phyloP scores from a whole-genome alignment of 306 rosid genomes.

The Medicago ruthenica region DNA sequence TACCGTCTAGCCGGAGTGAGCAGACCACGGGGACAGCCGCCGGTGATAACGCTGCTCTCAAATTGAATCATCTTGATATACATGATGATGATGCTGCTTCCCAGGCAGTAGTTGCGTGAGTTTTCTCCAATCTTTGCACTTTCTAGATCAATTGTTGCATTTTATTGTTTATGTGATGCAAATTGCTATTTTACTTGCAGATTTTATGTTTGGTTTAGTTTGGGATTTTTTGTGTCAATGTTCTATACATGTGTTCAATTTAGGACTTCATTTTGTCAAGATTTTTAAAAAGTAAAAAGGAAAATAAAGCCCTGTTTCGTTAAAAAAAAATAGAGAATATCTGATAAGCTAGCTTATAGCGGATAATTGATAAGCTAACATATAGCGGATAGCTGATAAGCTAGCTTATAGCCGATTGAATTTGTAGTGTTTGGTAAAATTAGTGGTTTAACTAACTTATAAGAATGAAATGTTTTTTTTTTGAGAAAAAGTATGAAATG shows the following conservation, averaged over 20 bases:
- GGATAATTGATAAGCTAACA: too few relatives aligned
- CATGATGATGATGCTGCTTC: constrained; percentile 89
- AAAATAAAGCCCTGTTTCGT: too few relatives aligned
- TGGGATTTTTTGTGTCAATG: neutral
- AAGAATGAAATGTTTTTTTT: too few relatives aligned
- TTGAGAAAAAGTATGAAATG: too few relatives aligned
- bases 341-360: too few relatives aligned
- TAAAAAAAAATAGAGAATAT: too few relatives aligned
- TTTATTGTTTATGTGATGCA: constrained; percentile 2
- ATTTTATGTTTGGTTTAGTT: constrained; percentile 24
- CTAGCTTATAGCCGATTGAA: too few relatives aligned
- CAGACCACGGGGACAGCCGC: constrained; percentile 57
- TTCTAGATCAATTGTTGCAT: neutral
- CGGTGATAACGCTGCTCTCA: constrained; percentile 63
- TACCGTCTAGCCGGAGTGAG: constrained; percentile 56
- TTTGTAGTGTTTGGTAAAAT: too few relatives aligned
- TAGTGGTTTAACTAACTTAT: too few relatives aligned
- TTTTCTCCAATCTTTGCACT: constrained; percentile 28
- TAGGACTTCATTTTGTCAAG: neutral
- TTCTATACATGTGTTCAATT: too few relatives aligned
- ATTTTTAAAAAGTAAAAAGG: neutral
- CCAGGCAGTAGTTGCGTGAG: constrained; percentile 78
- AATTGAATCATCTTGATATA: constrained; percentile 72
- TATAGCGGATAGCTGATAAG: too few relatives aligned
- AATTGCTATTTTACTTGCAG: neutral